These are phyloP conservation scores for Colletotrichum chlorophyti DNA, from an alignment of 2,329 filamentous ascomycete genomes.

Conservation along the genomic window DNA sequence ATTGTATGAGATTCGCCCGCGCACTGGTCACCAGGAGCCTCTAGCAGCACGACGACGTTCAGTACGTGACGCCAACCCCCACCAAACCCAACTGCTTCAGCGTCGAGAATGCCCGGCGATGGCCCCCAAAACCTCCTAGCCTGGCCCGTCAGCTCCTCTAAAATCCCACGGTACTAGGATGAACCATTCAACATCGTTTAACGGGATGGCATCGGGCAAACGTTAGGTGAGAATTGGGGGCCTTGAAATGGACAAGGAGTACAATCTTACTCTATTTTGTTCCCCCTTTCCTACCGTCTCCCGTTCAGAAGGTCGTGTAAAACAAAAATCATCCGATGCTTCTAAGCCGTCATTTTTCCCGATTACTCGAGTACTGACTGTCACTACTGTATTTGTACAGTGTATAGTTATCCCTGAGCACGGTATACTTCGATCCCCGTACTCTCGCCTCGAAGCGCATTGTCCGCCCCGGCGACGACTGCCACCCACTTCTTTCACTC, in stretches of 20 bases:
- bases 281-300: too few relatives aligned
- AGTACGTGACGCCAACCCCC: slow-evolving; percentile 12
- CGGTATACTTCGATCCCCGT: slow-evolving; percentile 2
- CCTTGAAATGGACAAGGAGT: too few relatives aligned
- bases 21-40: slow-evolving; percentile 15
- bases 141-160: neutral
- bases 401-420: too few relatives aligned
- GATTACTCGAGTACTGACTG: too few relatives aligned
- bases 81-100: slow-evolving; percentile 21
- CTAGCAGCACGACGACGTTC: slow-evolving; percentile 1
- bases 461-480: slow-evolving; percentile 24
- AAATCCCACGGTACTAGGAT: neutral
- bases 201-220: too few relatives aligned
- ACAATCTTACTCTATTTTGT: too few relatives aligned
- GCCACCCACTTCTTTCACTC: slow-evolving; percentile 14
- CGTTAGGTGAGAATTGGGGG: too few relatives aligned
- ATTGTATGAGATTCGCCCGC: too few relatives aligned
- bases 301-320: too few relatives aligned
- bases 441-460: slow-evolving; percentile 16
- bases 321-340: too few relatives aligned
- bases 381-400: too few relatives aligned
- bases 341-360: too few relatives aligned
- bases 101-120: slow-evolving; percentile 23
- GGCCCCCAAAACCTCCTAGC: slow-evolving; percentile 24
- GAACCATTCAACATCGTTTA: neutral